These are phyloP conservation scores for Wilcoxina mikolae DNA, from an alignment of 495 filamentous ascomycete species.

Conservation along the genomic window DNA sequence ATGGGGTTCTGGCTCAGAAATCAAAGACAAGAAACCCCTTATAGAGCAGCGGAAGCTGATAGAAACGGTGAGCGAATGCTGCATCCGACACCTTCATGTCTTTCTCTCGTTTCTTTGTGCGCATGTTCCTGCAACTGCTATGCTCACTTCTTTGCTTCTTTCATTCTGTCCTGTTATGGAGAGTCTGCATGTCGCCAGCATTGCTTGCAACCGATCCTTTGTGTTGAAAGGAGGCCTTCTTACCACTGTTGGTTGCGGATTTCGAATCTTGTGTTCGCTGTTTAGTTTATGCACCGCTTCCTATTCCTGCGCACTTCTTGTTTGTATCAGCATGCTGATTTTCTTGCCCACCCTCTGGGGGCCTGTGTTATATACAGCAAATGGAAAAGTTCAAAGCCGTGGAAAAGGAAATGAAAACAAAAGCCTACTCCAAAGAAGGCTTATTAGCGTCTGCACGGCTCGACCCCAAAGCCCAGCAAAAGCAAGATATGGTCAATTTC, in stretches of 20 bases:
- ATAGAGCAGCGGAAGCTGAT: constrained; percentile 87
- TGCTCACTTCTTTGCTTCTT: neutral
- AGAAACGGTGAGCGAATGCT: constrained; percentile 56
- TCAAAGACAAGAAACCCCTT: constrained; percentile 95
- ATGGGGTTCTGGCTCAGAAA: constrained; percentile 92
- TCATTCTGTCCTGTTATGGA: neutral
- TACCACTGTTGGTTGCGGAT: neutral
- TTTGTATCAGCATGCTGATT: constrained; percentile 28
- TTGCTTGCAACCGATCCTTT: too few relatives aligned
- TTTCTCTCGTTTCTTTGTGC: constrained; percentile 6
- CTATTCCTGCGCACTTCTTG: constrained; percentile 17
- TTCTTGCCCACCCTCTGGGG: constrained; percentile 20
- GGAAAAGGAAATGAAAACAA: constrained; percentile 99
- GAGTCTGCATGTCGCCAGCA: neutral
- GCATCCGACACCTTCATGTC: constrained; percentile 16
- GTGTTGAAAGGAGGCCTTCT: too few relatives aligned
- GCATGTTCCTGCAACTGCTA: constrained; percentile 3
- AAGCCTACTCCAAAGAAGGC: constrained; percentile 97
- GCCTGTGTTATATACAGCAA: constrained; percentile 48
- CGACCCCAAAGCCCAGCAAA: constrained; percentile 89
- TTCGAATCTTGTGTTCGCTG: neutral
- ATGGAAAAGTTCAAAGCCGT: constrained; percentile 99
- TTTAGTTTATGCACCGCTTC: neutral
- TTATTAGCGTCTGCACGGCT: constrained; percentile 77
- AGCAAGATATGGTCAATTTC: constrained; percentile 72